These are phyloP conservation scores for Amanita muscaria DNA, from an alignment of 768 basidiomycete genomes.

Conservation along the genomic window DNA sequence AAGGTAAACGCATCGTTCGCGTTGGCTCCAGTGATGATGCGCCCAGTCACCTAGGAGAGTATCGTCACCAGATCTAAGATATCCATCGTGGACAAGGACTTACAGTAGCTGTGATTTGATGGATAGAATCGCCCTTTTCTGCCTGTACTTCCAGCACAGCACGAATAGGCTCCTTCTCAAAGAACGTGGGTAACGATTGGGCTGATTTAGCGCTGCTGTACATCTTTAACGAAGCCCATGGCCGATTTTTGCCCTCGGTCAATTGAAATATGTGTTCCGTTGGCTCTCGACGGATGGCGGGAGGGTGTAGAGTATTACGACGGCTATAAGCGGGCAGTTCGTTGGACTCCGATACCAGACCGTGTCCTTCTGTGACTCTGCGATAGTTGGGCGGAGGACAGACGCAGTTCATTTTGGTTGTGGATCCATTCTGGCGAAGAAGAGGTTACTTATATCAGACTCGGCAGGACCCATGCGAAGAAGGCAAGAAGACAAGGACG, in stretches of 20 bases:
- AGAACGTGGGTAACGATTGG: conserved; percentile 42
- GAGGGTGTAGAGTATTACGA: conserved; percentile 34
- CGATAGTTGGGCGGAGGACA: conserved; percentile 42
- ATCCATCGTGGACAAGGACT: conserved; percentile 9
- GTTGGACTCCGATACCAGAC: conserved; percentile 39
- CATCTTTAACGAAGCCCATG: conserved; percentile 38
- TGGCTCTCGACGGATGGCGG: conserved; percentile 31
- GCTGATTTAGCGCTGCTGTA: conserved; percentile 44
- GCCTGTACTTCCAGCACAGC: conserved; percentile 38
- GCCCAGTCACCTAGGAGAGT: conserved; percentile 35
- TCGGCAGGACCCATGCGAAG: conserved; percentile 4
- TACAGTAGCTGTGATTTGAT: conserved; percentile 36
- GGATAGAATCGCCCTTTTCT: conserved; percentile 45
- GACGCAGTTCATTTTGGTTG: conserved; percentile 17
- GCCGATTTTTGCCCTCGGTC: conserved; percentile 31
- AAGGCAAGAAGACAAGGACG: conserved; percentile 22
- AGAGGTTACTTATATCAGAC: neutral
- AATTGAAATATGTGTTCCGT: conserved; percentile 40
- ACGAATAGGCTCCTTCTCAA: conserved; percentile 45
- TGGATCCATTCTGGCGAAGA: conserved; percentile 7
- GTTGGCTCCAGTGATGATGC: conserved; percentile 40
- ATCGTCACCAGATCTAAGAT: neutral
- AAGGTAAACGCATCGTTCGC: conserved; percentile 36
- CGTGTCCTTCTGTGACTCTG: conserved; percentile 40
- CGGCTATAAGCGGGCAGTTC: conserved; percentile 43